Base-by-base conservation (phyloP, 192 early-diverging fungal species). In the Coemansia sp. region DNA sequence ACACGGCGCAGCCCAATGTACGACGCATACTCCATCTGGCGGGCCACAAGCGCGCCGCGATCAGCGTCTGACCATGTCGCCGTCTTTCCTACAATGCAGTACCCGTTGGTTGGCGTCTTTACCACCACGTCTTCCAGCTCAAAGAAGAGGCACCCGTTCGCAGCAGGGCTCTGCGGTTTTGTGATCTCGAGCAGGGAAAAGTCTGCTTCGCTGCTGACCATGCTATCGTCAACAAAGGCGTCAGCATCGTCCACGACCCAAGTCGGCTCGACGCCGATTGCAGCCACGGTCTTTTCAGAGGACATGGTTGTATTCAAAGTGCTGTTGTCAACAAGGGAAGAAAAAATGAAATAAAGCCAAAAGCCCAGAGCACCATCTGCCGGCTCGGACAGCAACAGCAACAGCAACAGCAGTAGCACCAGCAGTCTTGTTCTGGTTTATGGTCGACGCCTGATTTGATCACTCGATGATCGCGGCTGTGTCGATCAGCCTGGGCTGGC, bases 1-100 rank as follows among this genome's bases (percentile, higher is more conserved):
- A 83, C 62, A 20, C 80, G 62, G 37, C 56, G 51, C 0, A 83
- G 48, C 7, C 80, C 80, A 1, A 67, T 56, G 54, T 83, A 73
- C 18, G 37, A 65, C 2, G 66, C 80, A 22, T 72, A 76, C 36
- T 71, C 66, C 48, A 66, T 33, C 51, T 74, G 57, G 28, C 41
- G 67, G 7, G 5, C 32, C 18, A 65, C 65, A 59, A 76, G 55
- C 8, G 51, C 66, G 38, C 36, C 34, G 35, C 45, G 41, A 54
- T 51, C 57, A 9, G 33, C 39, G 17, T 14, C 3, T 20, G 11
- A 3, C 71, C 63, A 70, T 4, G 33, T 17, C 17, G 68, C 48
- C 32, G 66, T 45, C 61, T 48, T 64, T 28, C 80, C 80, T n/a
- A 83, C 48, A 4, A 77, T 45, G 53, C 75, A 73, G 55, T 77